Evolutionary conservation across 2,329 filamentous ascomycete species (phyloP), one percentile per base, ranked within the genome.

Genomic region (Xylariaceae sp.): DNA sequence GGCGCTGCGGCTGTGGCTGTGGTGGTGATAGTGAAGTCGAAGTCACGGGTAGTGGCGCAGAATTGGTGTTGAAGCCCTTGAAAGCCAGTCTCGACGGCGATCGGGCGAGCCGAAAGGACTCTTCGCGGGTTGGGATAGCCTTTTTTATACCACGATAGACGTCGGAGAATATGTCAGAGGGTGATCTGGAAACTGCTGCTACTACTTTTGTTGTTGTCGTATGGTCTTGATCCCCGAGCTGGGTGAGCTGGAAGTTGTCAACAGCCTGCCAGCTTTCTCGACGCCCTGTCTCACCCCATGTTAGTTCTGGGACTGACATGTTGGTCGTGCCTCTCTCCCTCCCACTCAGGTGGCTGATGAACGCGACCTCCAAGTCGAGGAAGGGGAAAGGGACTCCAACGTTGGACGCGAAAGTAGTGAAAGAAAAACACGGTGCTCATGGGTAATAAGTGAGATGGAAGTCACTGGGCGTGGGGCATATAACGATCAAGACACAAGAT

Each of bases 121-220:
- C 77, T 49, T 79, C 77, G 44, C 76, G 74, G 39, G 69, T 70
- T 12, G 75, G 75, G 6, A 79, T 75, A 39, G 79, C 75, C 65
- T 77, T 82, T 65, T 76, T 79, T 61, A 83, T 74, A 60, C 79
- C 79, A 62, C 80, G 79, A 67, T 82, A 82, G 63, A 82, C 79
- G 63, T 79, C 79, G 41, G 79, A 78, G 51, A 84, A 67, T 56
- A 82, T 71, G 51, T 83, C 80, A 59, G 80, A 75, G 19, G 78
- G 66, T 0, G 78, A 76, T 56, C 68, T 77, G 72, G 62, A 49
- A 36, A 33, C n/a, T 39, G 47, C 41, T 17, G 40, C 24, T 17
- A 33, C 9, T n/a, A n/a, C n/a, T n/a, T n/a, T n/a, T 19, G 57
- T 66, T 36, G 58, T 68, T 59, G 73, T 56, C 71, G 60, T 67